Percentiles rank a stretch among this genome's conserved stretches.
Conservation (phyloP, 768 basidiomycete species). For the Serendipita sp. region DNA sequence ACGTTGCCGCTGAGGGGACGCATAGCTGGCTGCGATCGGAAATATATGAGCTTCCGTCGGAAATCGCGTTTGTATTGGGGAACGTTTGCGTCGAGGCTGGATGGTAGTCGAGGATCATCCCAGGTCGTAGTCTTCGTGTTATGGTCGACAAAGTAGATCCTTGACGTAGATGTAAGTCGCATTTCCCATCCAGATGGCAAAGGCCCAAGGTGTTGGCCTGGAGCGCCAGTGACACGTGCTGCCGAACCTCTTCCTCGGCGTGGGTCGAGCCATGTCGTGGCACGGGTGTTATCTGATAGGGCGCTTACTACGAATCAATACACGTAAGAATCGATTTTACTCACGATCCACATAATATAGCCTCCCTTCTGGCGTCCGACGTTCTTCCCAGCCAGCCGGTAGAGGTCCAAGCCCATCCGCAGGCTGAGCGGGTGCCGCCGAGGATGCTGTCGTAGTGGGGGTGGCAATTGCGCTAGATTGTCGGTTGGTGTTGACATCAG, state of each 20-base stretch:
- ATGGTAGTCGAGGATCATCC: slow-evolving; percentile 93
- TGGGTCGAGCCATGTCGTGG: slow-evolving; percentile 99
- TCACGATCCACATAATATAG: slow-evolving; percentile 90
- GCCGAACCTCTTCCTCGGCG: slow-evolving; percentile 32
- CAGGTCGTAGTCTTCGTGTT: slow-evolving; percentile 99
- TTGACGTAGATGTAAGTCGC: slow-evolving; percentile 94
- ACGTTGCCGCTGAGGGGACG: slow-evolving; percentile 97
- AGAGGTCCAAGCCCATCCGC: slow-evolving; percentile 47
- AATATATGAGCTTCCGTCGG: slow-evolving; percentile 97
- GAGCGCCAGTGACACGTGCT: neutral
- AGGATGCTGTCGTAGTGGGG: slow-evolving; percentile 24
- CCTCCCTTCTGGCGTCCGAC: slow-evolving; percentile 94
- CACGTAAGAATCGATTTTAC: neutral
- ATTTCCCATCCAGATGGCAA: slow-evolving; percentile 99
- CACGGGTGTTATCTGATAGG: slow-evolving; percentile 66
- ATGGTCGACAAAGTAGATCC: slow-evolving; percentile 99
- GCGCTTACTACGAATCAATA: neutral
- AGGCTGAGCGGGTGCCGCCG: slow-evolving; percentile 27
- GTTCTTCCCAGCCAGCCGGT: slow-evolving; percentile 97
- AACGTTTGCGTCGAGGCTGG: slow-evolving; percentile 88
- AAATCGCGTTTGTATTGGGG: slow-evolving; percentile 99
- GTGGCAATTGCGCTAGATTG: slow-evolving; percentile 23
- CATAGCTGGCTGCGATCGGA: slow-evolving; percentile 96
- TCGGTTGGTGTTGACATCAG: slow-evolving; percentile 17
- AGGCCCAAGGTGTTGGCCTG: slow-evolving; percentile 63